Conservation (phyloP, 495 filamentous ascomycete species). For the Aspergillus egyptiacus region DNA sequence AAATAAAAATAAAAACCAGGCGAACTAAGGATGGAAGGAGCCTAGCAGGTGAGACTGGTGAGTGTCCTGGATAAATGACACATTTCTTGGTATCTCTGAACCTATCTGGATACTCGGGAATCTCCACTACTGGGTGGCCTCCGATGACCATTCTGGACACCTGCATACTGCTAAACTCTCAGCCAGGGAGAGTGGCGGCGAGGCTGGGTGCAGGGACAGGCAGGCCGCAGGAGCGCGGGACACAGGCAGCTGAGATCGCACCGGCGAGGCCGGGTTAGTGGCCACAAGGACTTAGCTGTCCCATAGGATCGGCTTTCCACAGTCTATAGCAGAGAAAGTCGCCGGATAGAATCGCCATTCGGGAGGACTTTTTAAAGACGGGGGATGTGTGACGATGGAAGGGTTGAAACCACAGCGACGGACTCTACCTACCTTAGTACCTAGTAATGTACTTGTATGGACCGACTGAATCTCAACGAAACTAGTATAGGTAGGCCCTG, state of each 20-base stretch:
- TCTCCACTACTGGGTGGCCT: too few relatives aligned
- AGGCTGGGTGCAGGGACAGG: background rate
- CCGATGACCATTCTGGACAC: conserved; percentile 24
- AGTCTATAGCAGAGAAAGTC: conserved; percentile 21
- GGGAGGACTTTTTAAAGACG: background rate
- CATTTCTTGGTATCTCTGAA: background rate
- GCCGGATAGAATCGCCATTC: conserved; percentile 13
- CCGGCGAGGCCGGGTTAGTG: conserved; percentile 22
- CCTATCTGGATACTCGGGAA: background rate
- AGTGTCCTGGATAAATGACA: background rate
- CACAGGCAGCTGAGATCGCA: conserved; percentile 23
- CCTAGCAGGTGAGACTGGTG: background rate
- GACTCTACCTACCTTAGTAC: background rate
- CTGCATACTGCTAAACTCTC: conserved; percentile 21
- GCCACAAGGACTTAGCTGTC: conserved; percentile 16
- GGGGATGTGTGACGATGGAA: background rate
- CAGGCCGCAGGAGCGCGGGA: background rate
- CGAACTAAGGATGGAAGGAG: background rate
- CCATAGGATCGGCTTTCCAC: conserved; percentile 25
- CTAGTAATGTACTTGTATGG: background rate
- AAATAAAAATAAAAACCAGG: too few relatives aligned
- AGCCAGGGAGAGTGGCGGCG: conserved; percentile 4
- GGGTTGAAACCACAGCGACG: background rate
- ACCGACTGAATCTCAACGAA: too few relatives aligned
- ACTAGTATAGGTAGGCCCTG: background rate